phyloP scores from a whole-genome alignment of 2,329 filamentous ascomycete genomes.

The Fusarium nygamai region DNA sequence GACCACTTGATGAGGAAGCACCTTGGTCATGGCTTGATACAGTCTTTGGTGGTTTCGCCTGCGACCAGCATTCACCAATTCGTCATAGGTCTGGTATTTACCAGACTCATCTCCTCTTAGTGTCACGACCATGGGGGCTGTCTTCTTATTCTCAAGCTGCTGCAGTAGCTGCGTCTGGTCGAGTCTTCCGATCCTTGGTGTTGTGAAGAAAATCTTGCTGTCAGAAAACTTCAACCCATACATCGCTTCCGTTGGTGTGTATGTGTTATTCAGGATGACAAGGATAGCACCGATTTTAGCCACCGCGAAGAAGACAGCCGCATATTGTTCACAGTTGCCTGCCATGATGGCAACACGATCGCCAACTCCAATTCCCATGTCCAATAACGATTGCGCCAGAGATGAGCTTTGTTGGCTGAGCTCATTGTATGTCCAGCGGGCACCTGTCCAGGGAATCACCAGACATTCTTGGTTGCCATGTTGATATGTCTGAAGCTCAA shows the following conservation, averaged over 20 bases:
- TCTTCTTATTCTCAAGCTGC: slow-evolving; percentile 58
- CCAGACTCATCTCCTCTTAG: slow-evolving; percentile 62
- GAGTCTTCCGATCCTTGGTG: slow-evolving; percentile 71
- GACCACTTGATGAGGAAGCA: slow-evolving; percentile 73
- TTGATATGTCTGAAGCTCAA: slow-evolving; percentile 74
- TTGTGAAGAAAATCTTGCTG: slow-evolving; percentile 79
- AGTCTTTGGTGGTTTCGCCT: slow-evolving; percentile 61
- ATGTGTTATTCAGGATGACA: slow-evolving; percentile 85
- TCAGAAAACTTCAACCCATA: slow-evolving; percentile 77
- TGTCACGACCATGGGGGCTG: slow-evolving; percentile 65
- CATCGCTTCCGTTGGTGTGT: slow-evolving; percentile 76
- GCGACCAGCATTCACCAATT: slow-evolving; percentile 64
- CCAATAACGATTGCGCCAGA: slow-evolving; percentile 72
- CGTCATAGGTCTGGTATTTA: slow-evolving; percentile 68
- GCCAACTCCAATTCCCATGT: slow-evolving; percentile 72
- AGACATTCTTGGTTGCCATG: slow-evolving; percentile 74
- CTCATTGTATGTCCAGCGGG: slow-evolving; percentile 76
- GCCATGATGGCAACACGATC: slow-evolving; percentile 82
- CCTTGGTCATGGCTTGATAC: slow-evolving; percentile 61
- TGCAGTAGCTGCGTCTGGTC: slow-evolving; percentile 69
- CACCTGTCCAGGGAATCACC: slow-evolving; percentile 79
- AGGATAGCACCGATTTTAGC: slow-evolving; percentile 74
- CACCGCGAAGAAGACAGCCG: slow-evolving; percentile 78
- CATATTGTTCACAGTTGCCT: slow-evolving; percentile 83
- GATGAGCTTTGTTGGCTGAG: slow-evolving; percentile 69